These are phyloP conservation scores for Umbilicaria muhlenbergii DNA, from an alignment of 495 filamentous ascomycete species.

Conservation along the genomic window DNA sequence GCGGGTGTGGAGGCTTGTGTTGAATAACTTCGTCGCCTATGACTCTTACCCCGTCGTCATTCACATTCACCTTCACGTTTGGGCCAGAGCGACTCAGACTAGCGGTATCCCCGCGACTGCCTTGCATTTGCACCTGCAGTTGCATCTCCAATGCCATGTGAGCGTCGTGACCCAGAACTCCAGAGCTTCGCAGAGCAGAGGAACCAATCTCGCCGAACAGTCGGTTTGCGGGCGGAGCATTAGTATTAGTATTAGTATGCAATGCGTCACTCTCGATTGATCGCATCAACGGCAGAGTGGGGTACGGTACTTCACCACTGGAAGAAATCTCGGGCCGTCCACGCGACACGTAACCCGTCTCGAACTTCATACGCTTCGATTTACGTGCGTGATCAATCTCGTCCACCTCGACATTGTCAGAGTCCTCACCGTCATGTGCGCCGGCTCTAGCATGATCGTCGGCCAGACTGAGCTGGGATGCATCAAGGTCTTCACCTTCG, in stretches of 20 bases:
- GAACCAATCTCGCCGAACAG: constrained; percentile 71
- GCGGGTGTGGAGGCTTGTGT: too few species aligned
- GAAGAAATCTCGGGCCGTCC: constrained; percentile 19
- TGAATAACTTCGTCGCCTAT: too few species aligned
- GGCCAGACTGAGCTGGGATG: constrained; percentile 55
- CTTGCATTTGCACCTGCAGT: constrained; percentile 2
- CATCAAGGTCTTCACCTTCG: constrained; percentile 34
- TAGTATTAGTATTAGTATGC: constrained; percentile 5
- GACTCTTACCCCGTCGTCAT: background rate
- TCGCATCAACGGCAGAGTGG: constrained; percentile 8
- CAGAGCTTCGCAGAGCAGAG: constrained; percentile 53
- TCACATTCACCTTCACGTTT: background rate
- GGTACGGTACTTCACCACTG: constrained; percentile 5
- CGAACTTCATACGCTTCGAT: constrained; percentile 25
- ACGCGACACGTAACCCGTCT: constrained; percentile 3
- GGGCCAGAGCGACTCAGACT: background rate
- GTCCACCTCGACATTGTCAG: constrained; percentile 16
- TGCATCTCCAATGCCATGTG: constrained; percentile 12
- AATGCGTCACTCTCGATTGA: constrained; percentile 13
- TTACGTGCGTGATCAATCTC: constrained; percentile 20
- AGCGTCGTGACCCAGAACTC: constrained; percentile 23
- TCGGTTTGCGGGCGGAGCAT: constrained; percentile 25
- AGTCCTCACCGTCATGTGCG: constrained; percentile 26
- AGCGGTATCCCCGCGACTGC: constrained; percentile 6
- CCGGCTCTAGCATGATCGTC: constrained; percentile 20